Conservation (phyloP, 805 yeast species). For the Monosporozyma siamensis region DNA sequence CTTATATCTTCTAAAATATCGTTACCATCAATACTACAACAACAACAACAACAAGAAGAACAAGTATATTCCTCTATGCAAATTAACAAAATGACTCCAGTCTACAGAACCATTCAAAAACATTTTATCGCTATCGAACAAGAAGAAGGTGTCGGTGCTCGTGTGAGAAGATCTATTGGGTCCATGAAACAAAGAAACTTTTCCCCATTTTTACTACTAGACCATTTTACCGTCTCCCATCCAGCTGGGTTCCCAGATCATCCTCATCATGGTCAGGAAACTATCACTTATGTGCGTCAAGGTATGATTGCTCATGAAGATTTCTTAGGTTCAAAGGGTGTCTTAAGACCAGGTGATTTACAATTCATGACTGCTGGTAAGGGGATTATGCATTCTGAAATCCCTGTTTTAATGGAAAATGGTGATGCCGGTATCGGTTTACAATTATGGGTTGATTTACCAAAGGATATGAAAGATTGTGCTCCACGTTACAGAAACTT, state of each 20-base stretch:
- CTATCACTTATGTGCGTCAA: conserved; percentile 56
- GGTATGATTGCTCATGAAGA: conserved; percentile 77
- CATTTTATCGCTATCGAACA: conserved; percentile 54
- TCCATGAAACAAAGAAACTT: conserved; percentile 58
- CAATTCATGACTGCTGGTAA: conserved; percentile 93
- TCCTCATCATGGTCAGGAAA: conserved; percentile 77
- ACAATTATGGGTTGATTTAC: conserved; percentile 86
- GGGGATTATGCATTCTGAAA: conserved; percentile 80
- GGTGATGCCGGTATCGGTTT: conserved; percentile 52
- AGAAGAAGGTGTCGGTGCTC: conserved; percentile 83
- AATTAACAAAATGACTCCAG: conserved; percentile 4
- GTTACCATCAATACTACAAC: too few species aligned
- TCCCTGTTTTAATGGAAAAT: conserved; percentile 53
- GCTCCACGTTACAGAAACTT: conserved; percentile 76
- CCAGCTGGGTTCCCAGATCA: conserved; percentile 77
- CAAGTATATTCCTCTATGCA: background rate
- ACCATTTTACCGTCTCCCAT: conserved; percentile 58
- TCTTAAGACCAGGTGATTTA: conserved; percentile 70
- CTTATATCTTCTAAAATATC: background rate
- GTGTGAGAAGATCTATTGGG: conserved; percentile 75
- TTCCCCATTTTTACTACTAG: conserved; percentile 73
- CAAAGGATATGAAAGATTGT: conserved; percentile 48
- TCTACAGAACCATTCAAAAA: conserved; percentile 40
- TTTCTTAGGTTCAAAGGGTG: conserved; percentile 76
- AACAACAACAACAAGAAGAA: background rate